Evolutionary conservation across 2,329 filamentous ascomycete genomes (phyloP), one percentile per base, ranked within the genome.

Genomic region (Aspergillus ochraceus): DNA sequence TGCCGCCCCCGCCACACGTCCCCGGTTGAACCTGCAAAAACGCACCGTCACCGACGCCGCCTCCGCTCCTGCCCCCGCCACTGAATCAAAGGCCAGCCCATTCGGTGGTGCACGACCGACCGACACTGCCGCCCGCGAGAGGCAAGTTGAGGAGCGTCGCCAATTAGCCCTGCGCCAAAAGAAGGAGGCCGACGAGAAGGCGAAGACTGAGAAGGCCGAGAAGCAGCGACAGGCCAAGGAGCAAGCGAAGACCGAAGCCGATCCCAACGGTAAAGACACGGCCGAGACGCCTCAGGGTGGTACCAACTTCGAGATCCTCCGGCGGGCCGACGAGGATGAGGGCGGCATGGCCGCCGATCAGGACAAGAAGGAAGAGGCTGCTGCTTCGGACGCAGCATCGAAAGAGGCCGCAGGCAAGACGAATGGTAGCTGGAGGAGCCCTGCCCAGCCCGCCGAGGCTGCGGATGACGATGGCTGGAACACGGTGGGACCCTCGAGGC

Each of bases 41-140:
- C 88, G 95, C 67, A 97, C 93, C 4, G 91, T 97, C 12, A 89
- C 93, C 0, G 93, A 96, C 70, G 83, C 87, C 24, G 81, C 87
- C 11, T 71, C 82, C 17, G 73, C 72, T 56, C 70, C 80, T 54
- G 72, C 81, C 57, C 72, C 77, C 17, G 72, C 70, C 19, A 73
- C 79, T 30, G 90, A 95, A 70, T 81, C 90, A 47, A 98, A 97
- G 82, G 85, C 92, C 26, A 98, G 90, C 76, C 92, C 92, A 46
- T 99, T 99, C 74, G 95, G 95, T 70, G 93, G 90, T 62, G 95
- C 95, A 58, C 88, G 90, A 63, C 95, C 95, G 57, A 97, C 98
- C 69, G 93, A 99, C 78, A 98, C 94, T 51, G 90, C 91, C 50
- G 86, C 92, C 14, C 88, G 91, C 66, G 94, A 98, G 80, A 89